These are phyloP conservation scores for Erysimum cheiranthoides DNA, from an alignment of 345 rosid genomes.

Conservation along the genomic window DNA sequence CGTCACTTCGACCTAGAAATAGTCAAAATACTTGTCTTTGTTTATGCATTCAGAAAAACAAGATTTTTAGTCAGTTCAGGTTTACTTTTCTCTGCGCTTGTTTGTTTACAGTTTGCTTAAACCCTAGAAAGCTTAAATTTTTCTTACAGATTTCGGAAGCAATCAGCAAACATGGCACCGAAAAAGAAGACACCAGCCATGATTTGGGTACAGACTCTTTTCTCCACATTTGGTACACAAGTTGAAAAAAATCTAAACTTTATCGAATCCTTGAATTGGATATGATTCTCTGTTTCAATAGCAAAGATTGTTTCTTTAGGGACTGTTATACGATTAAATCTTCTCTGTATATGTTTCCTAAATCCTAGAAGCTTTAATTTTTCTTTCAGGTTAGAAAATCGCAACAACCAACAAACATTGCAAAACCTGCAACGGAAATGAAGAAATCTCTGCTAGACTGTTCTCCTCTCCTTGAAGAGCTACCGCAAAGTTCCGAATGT, in stretches of 20 bases:
- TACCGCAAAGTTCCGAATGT: background rate
- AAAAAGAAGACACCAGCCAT: conserved; percentile 4
- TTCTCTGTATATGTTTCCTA: background rate
- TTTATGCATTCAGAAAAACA: too few species aligned
- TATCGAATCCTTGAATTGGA: background rate
- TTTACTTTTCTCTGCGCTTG: too few species aligned
- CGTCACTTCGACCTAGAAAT: too few species aligned
- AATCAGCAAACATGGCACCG: conserved; percentile 6
- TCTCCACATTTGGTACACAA: background rate
- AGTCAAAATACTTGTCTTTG: too few species aligned
- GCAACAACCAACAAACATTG: background rate
- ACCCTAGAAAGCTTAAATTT: background rate
- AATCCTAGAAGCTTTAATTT: background rate
- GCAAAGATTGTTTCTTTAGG: background rate
- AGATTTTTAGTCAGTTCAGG: too few species aligned
- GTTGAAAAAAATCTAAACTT: background rate
- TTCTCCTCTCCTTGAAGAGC: background rate
- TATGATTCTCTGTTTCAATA: background rate
- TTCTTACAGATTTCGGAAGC: background rate
- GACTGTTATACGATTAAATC: background rate
- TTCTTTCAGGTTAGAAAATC: background rate
- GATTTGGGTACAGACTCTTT: conserved; percentile 5
- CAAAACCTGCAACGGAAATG: background rate
- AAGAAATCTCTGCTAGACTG: background rate
- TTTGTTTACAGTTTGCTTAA: background rate